Evolutionary conservation across 495 filamentous ascomycete genomes (phyloP).

Genomic region (Bryoglossum gracile): DNA sequence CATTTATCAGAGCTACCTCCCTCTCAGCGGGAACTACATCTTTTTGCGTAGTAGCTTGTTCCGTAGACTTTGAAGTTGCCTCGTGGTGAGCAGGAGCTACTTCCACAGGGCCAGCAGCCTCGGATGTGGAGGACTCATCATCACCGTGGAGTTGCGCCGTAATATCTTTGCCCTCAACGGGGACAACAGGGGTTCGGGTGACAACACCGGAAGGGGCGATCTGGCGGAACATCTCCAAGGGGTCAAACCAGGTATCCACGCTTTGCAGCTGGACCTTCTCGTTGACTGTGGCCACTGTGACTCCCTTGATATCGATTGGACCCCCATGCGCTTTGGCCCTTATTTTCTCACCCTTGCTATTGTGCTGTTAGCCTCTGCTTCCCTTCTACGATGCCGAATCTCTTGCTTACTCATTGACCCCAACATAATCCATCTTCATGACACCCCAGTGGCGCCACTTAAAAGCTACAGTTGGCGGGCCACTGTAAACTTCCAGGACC

Average conservation of each 20-base stretch:
- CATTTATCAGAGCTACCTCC: no score
- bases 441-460: constrained; percentile 59
- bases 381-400: not conserved
- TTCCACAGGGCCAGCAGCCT: no score
- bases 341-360: constrained; percentile 52
- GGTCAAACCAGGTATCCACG: constrained; percentile 58
- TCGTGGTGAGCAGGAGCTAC: no score
- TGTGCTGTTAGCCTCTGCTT: not conserved
- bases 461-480: constrained; percentile 52
- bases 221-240: constrained; percentile 59
- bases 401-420: constrained; percentile 52
- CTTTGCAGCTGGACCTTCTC: constrained; percentile 47
- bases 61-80: no score
- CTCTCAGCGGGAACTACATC: no score
- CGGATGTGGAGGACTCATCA: no score
- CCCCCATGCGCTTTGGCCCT: constrained; percentile 46
- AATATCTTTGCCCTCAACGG: not conserved
- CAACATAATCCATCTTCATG: constrained; percentile 58
- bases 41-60: no score
- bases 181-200: constrained; percentile 4
- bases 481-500: constrained; percentile 57
- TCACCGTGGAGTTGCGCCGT: not conserved
- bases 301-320: constrained; percentile 39
- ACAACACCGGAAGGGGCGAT: constrained; percentile 38
- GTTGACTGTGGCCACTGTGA: constrained; percentile 53